phyloP scores from a whole-genome alignment of 257 asterid species.

The Jaltomata sinuosa region DNA sequence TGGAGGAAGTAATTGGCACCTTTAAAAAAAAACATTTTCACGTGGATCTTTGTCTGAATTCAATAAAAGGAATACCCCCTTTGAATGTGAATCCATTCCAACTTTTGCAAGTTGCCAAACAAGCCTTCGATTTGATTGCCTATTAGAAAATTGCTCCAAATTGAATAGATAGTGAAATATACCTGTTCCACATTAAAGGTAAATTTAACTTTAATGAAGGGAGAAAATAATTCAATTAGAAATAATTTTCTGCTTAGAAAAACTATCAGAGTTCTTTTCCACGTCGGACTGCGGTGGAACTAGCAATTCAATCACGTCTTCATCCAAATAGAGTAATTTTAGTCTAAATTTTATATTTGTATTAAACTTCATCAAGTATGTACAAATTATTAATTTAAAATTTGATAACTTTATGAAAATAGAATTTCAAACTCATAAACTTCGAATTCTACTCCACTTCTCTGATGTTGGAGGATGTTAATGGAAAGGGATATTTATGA shows the following conservation, averaged over 20 bases:
- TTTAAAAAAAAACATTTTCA: not conserved
- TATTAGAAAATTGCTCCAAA: not conserved
- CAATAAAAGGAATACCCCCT: not conserved
- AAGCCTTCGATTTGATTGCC: not conserved
- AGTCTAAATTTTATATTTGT: too few relatives aligned
- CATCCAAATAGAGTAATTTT: too few relatives aligned
- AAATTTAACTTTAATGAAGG: not conserved
- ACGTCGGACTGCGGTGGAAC: too few relatives aligned
- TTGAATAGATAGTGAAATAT: too few relatives aligned
- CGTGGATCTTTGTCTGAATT: not conserved
- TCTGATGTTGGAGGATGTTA: too few relatives aligned
- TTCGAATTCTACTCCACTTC: too few relatives aligned
- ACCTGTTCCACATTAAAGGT: not conserved
- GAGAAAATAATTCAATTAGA: not conserved
- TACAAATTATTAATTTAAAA: too few relatives aligned
- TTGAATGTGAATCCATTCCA: not conserved
- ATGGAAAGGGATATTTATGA: too few relatives aligned
- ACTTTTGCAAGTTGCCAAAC: not conserved
- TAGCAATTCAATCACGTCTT: too few relatives aligned
- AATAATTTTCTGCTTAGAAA: not conserved
- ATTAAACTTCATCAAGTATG: too few relatives aligned
- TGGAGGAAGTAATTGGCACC: not conserved
- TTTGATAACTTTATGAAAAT: too few relatives aligned
- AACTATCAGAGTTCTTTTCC: not conserved
- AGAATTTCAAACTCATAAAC: too few relatives aligned